Evolutionary conservation across 2,329 filamentous ascomycete genomes (phyloP), one percentile per base, ranked within the genome.

Genomic region (Penicillium hesseltinei): DNA sequence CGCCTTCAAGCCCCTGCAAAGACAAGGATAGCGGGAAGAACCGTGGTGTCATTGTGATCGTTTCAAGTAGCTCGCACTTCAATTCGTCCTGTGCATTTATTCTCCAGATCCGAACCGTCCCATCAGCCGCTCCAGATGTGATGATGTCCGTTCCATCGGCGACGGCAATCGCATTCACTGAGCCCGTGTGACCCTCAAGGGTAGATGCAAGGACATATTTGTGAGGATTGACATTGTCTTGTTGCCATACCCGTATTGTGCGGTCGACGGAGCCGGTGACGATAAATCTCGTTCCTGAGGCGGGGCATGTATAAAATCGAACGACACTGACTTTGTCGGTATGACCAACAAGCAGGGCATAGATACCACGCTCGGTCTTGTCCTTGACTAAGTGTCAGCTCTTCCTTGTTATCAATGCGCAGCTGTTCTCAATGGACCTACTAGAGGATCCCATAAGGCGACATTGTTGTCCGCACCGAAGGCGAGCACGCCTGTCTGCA

Each of bases 391-490:
- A 54, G n/a, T 35, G 58, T 63, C 27, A 65, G 54, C 44, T 59
- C 43, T 25, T 55, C 39, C 48, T 66, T 6, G 11, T 25, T 44
- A 15, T 50, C 38, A 19, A 54, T 29, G 23, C 25, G 45, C 58
- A 53, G 47, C 44, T 8, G 23, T 23, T 42, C 23, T 38, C 35
- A 45, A 45, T 58, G 13, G 29, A 77, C 86, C 75, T 81, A 92
- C 90, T 71, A 82, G 75, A 55, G 92, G 92, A 71, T 86, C 81
- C 94, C 94, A 99, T 40, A 97, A 72, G 43, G 92, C 93, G 66
- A 99, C 83, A 76, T 94, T 94, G 66, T 88, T 87, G 75, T 95
- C 91, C 9, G 92, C 88, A 33, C 94, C 94, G 77, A 91, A 99
- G 31, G 92, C 94, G 53, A 99, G 80, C 44, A 92, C 72, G 10